Base-by-base conservation (phyloP, 2,329 filamentous ascomycete species). In the Diaporthe sp. region DNA sequence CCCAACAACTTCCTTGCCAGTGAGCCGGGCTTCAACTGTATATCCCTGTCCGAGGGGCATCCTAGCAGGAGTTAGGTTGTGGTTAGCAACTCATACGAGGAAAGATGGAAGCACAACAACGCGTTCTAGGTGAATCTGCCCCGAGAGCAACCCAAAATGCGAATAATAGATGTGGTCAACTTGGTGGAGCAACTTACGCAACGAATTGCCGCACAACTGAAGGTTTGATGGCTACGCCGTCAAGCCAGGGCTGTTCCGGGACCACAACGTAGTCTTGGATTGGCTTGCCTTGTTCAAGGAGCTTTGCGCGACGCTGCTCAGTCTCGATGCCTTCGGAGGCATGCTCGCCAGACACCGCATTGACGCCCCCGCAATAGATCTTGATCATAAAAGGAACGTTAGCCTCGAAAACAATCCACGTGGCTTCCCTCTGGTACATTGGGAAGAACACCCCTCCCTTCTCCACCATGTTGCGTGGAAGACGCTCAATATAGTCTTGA, bases 171-270 rank as follows among this genome's bases (percentile, higher is more conserved):
- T 22, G 17, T 22, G 19, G 17, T 1, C 9, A 13, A 35, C 8
- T 0, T n/a, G 8, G 9, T 13, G 30, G 17, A 13, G 10, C 10
- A 45, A 47, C 60, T 66, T 47, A 66, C 60, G 86, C 86, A 3
- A 88, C 84, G 74, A 89, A 89, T 74, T 89, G 87, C 13, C 84
- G 81, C 6, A 88, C 84, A 1, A 78, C 78, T 13, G 84, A 84
- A 33, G 83, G 77, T 0, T 78, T 74, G 15, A 77, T 77, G 0
- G 81, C 83, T 35, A 86, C 81, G 2, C 84, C 85, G 75, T 87
- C 84, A 0, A 87, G 78, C 85, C 83, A 86, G 4, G 38, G 72
- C 73, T 87, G 85, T 0, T 74, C 19, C 3, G 84, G 84, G 0
- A 82, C 77, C 7, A 86, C 82, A 13, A 86, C 68, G 69, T 82